These are phyloP conservation scores for grape (Vitis vinifera) DNA, from an alignment of 164 flowering plant species.

Conservation along the genomic window DNA sequence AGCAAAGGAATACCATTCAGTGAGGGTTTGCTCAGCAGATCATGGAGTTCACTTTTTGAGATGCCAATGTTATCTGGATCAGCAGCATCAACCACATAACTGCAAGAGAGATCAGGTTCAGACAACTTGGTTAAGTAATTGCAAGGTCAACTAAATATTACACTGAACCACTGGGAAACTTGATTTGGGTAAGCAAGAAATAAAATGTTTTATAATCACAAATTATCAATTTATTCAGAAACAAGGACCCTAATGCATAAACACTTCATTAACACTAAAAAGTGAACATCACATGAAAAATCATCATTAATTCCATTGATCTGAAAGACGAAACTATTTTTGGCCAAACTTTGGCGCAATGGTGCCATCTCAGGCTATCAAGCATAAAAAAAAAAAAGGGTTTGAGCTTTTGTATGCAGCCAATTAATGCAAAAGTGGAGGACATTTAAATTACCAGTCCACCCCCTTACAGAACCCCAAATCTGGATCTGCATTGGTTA, in stretches of 20 bases:
- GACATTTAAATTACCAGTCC: too few species aligned
- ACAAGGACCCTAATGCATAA: neutral
- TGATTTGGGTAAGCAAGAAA: neutral
- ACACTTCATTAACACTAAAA: neutral
- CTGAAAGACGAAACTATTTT: too few species aligned
- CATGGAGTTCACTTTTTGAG: conserved; percentile 47
- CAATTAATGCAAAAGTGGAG: too few species aligned
- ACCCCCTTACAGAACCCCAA: too few species aligned
- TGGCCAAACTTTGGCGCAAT: too few species aligned
- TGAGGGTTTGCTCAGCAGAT: conserved; percentile 41
- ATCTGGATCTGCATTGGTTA: too few species aligned
- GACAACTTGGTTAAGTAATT: neutral
- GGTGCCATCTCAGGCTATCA: too few species aligned
- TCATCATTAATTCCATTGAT: neutral
- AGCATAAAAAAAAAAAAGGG: too few species aligned
- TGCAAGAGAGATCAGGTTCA: conserved; percentile 13
- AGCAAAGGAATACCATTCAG: conserved; percentile 42
- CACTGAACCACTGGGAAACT: neutral
- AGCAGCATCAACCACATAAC: conserved; percentile 49
- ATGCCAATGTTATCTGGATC: conserved; percentile 40
- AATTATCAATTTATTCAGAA: neutral
- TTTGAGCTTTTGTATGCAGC: too few species aligned
- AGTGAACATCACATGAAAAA: neutral
- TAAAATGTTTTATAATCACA: neutral
- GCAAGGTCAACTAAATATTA: neutral